Conservation (phyloP, 169 alveolate genomes). For the Babesia gibsoni region DNA sequence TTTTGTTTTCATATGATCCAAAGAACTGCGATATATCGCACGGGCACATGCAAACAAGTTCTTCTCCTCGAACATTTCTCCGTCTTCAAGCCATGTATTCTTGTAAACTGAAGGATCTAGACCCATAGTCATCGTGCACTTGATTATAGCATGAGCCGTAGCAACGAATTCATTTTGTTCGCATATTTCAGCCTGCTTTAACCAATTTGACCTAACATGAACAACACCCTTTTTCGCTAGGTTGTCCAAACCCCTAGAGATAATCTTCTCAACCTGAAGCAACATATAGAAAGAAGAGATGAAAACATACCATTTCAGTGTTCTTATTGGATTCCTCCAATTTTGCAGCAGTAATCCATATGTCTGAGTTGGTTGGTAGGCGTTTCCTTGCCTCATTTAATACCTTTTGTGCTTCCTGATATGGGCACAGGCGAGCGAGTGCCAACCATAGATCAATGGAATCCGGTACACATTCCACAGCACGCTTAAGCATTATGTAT, state of each 20-base stretch:
- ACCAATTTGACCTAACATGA: constrained; percentile 86
- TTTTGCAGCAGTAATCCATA: constrained; percentile 96
- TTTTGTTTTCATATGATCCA: constrained; percentile 78
- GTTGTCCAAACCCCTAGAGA: constrained; percentile 83
- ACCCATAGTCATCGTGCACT: constrained; percentile 75
- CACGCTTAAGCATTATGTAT: constrained; percentile 89
- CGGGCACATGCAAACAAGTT: constrained; percentile 85
- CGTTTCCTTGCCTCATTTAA: constrained; percentile 95
- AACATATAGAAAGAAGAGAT: neutral
- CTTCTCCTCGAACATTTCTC: constrained; percentile 77
- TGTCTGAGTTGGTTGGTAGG: constrained; percentile 92
- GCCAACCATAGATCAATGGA: constrained; percentile 97
- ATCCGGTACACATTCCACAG: constrained; percentile 98
- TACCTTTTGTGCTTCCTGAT: constrained; percentile 94
- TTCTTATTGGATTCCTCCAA: constrained; percentile 93
- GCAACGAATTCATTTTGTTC: constrained; percentile 81
- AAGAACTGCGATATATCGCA: constrained; percentile 81
- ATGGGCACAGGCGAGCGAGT: constrained; percentile 93
- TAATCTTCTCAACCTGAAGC: constrained; percentile 73
- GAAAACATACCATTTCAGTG: constrained; percentile 49
- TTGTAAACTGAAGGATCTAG: constrained; percentile 72
- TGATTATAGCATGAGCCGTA: constrained; percentile 89
- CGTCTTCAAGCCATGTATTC: constrained; percentile 77
- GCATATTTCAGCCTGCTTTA: constrained; percentile 87
- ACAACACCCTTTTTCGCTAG: constrained; percentile 79